Conservation (phyloP, 164 flowering plant species). For the Sextonia rubra region DNA sequence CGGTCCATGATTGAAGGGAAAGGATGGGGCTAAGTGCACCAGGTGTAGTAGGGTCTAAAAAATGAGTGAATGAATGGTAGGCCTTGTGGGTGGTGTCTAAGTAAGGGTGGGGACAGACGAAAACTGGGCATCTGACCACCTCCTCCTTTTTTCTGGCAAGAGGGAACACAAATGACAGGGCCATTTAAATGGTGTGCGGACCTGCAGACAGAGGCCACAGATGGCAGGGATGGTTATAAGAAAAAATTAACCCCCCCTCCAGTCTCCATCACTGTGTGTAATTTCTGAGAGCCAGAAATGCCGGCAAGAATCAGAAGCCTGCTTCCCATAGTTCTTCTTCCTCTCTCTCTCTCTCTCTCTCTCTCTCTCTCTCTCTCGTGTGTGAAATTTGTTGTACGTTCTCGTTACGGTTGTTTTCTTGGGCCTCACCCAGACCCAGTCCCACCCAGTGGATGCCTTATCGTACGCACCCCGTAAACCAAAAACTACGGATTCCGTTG, state of each 20-base stretch:
- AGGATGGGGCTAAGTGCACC: too few relatives aligned
- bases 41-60: too few relatives aligned
- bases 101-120: not conserved
- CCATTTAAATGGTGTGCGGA: not conserved
- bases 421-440: slow-evolving; percentile 10
- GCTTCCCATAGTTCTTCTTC: not conserved
- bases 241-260: not conserved
- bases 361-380: not conserved
- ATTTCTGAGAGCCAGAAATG: slow-evolving; percentile 10
- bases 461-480: not conserved
- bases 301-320: not conserved
- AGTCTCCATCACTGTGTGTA: not conserved
- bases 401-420: slow-evolving; percentile 9
- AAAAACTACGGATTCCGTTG: not conserved
- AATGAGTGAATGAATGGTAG: too few relatives aligned
- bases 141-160: not conserved
- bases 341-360: not conserved
- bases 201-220: not conserved
- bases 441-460: slow-evolving; percentile 3
- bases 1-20: too few relatives aligned
- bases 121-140: not conserved
- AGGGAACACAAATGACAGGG: not conserved
- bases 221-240: not conserved
- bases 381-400: not conserved
- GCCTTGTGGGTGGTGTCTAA: too few relatives aligned